Conservation (phyloP, 176 grass and related monocot species). For the Themeda triandra region DNA sequence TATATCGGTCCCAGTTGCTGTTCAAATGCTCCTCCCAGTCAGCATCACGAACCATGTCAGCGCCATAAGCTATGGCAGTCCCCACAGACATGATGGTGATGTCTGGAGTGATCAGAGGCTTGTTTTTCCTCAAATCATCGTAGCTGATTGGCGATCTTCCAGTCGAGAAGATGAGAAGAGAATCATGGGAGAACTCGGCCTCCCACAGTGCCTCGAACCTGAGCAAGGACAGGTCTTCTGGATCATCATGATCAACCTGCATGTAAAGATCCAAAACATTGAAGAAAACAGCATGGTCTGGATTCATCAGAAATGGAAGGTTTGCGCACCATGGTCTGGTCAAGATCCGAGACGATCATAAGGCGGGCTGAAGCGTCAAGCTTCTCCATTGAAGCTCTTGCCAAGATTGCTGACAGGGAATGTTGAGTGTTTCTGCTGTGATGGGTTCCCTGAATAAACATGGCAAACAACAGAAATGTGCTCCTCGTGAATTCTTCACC, state of each 20-base stretch:
- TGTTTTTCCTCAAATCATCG: constrained; percentile 69
- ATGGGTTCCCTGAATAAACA: constrained; percentile 13
- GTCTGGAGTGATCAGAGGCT: constrained; percentile 69
- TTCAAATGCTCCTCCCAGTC: constrained; percentile 63
- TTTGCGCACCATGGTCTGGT: constrained; percentile 44
- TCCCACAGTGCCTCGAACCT: constrained; percentile 71
- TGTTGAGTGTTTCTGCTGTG: background rate
- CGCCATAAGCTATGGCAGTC: constrained; percentile 74
- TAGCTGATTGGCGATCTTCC: constrained; percentile 69
- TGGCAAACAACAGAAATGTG: background rate
- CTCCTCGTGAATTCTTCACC: background rate
- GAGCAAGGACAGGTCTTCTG: constrained; percentile 61
- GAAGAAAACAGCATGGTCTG: background rate
- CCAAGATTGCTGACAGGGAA: background rate
- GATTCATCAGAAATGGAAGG: background rate
- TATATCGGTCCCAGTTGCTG: constrained; percentile 60
- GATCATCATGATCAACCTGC: constrained; percentile 79
- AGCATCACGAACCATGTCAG: constrained; percentile 61
- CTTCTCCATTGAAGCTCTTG: constrained; percentile 37
- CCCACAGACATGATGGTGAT: constrained; percentile 85
- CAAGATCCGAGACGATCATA: constrained; percentile 68
- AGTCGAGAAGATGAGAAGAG: constrained; percentile 70
- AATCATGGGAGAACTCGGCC: constrained; percentile 60
- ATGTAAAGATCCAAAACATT: constrained; percentile 12
- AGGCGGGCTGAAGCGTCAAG: constrained; percentile 37